Evolutionary conservation across 164 flowering plant species (phyloP).

Genomic region (Echeveria elegans): DNA sequence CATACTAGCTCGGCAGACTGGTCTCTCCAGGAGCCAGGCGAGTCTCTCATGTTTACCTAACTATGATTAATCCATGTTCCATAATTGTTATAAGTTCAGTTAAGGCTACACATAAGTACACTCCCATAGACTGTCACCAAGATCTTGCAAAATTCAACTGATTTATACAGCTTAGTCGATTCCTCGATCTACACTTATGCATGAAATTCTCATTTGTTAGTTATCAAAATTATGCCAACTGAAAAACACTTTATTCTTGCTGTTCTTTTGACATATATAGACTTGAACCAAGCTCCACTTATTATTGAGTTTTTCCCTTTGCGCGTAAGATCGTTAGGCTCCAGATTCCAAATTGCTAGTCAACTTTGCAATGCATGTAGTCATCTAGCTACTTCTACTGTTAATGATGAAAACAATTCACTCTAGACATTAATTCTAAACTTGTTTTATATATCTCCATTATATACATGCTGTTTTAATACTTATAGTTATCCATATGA

Average conservation of each 20-base stretch:
- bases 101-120: no score
- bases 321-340: background rate
- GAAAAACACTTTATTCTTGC: background rate
- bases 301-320: background rate
- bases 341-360: background rate
- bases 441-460: background rate
- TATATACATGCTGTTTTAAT: background rate
- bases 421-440: background rate
- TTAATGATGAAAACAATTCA: constrained; percentile 2
- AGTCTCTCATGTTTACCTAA: constrained; percentile 18
- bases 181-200: background rate
- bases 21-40: constrained; percentile 96
- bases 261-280: background rate
- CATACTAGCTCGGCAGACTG: constrained; percentile 90
- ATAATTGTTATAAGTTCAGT: background rate
- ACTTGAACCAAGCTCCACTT: background rate
- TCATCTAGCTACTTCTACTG: background rate
- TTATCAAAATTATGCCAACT: background rate
- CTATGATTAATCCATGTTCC: no score
- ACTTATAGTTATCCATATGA: background rate
- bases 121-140: no score
- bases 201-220: background rate
- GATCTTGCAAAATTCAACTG: background rate
- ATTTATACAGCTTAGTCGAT: background rate
- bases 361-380: constrained; percentile 2